Evolutionary conservation across 1,139 yeast species (phyloP).

Genomic region (Trichomonascaceae sp.): DNA sequence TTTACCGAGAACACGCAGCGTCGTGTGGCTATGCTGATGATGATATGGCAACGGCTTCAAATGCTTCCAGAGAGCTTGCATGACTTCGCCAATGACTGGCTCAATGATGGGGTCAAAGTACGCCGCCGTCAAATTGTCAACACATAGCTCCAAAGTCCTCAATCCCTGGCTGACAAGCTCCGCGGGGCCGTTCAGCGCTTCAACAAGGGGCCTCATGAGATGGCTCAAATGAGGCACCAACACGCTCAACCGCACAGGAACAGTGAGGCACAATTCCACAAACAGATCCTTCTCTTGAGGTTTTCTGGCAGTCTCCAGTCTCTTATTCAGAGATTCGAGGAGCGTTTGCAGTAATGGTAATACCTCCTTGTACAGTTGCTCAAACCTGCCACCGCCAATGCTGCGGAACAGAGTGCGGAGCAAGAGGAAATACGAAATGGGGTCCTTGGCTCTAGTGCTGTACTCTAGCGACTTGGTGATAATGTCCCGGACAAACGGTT

Average conservation of each 20-base stretch:
- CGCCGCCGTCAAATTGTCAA: conserved; percentile 90
- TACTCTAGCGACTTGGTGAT: conserved; percentile 68
- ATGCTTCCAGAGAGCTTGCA: conserved; percentile 88
- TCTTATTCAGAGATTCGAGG: conserved; percentile 70
- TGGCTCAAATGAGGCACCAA: conserved; percentile 84
- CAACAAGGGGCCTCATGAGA: conserved; percentile 80
- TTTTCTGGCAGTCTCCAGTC: conserved; percentile 70
- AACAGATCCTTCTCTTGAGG: conserved; percentile 88
- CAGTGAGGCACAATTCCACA: conserved; percentile 88
- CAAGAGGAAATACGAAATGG: conserved; percentile 76
- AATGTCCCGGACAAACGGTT: conserved; percentile 75
- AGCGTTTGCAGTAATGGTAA: conserved; percentile 81
- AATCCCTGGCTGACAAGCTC: conserved; percentile 91
- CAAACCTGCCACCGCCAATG: conserved; percentile 94
- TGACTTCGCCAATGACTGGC: conserved; percentile 87
- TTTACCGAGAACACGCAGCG: conserved; percentile 85
- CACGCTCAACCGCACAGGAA: conserved; percentile 86
- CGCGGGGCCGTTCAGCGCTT: conserved; percentile 80
- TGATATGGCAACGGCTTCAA: conserved; percentile 81
- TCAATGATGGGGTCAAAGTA: conserved; percentile 95
- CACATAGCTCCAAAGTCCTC: conserved; percentile 89
- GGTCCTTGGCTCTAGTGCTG: conserved; percentile 85
- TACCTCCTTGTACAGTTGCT: conserved; percentile 79
- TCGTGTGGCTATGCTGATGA: conserved; percentile 89
- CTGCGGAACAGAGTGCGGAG: conserved; percentile 84